A percentile compares a stretch with the other conserved stretches of the same genome.
Conservation (phyloP, 2,329 filamentous ascomycete genomes). For the Beauveria rudraprayagi region DNA sequence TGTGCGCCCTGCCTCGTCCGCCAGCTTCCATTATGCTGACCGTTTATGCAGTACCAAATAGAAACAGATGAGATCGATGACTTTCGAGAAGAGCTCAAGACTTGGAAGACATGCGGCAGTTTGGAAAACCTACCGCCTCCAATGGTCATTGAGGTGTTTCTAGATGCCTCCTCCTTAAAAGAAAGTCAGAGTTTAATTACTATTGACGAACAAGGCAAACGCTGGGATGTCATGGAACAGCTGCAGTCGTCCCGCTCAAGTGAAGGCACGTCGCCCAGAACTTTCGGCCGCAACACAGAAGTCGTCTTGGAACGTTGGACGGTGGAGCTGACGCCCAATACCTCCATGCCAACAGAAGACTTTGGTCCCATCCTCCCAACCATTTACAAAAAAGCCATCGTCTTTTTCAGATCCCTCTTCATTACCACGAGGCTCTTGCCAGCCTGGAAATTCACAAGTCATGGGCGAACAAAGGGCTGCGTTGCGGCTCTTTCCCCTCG, state of each 20-base stretch:
- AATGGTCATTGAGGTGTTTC: conserved; percentile 81
- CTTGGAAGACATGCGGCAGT: conserved; percentile 75
- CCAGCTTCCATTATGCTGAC: conserved; percentile 12
- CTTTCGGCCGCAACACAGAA: conserved; percentile 50
- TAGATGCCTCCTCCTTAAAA: conserved; percentile 71
- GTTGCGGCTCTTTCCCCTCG: conserved; percentile 62
- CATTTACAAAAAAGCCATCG: conserved; percentile 94
- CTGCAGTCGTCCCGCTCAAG: conserved; percentile 56
- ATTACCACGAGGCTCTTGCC: conserved; percentile 75
- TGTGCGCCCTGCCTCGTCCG: conserved; percentile 23
- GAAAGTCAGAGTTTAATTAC: conserved; percentile 82
- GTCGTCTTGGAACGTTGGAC: conserved; percentile 88
- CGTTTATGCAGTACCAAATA: conserved; percentile 69
- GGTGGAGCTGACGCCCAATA: conserved; percentile 59
- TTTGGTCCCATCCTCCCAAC: conserved; percentile 65
- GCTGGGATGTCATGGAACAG: conserved; percentile 85
- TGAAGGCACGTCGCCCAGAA: conserved; percentile 34
- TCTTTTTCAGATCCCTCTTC: conserved; percentile 85
- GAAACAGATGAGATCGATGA: conserved; percentile 88
- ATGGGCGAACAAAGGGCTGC: conserved; percentile 63
- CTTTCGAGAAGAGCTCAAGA: conserved; percentile 69
- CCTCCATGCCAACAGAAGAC: conserved; percentile 44
- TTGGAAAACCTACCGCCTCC: conserved; percentile 71
- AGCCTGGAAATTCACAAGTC: conserved; percentile 73
- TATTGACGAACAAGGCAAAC: conserved; percentile 80